Base-by-base conservation (phyloP, 805 yeast genomes). In the Starmera amethionina region DNA sequence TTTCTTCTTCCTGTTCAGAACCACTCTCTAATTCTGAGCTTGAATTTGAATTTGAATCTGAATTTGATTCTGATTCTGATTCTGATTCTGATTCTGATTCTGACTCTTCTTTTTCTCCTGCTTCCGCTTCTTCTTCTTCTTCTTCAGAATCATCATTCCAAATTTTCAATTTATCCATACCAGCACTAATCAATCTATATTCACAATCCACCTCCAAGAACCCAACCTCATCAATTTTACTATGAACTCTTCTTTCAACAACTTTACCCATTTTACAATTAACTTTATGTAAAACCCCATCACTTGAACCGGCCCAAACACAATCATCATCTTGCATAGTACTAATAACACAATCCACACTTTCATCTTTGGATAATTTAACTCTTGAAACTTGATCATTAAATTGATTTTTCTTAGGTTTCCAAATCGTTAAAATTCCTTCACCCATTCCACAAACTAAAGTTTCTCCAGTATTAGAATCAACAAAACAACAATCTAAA, bases 361-460 rank as follows among this genome's bases (percentile, higher is more conserved):
- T 80, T 30, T 82, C 84, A 35, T 72, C 82, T 42, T 72, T 76
- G 32, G 76, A 67, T 8, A 89, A 68, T 46, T 77, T 77, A 15
- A 90, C 73, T 42, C 97, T 66, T 11, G 83, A 73, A 37, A 87
- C 67, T 62, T 90, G 97, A 59, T 90, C 97, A 43, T 65, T 68
- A 45, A 78, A 71, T 34, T 73, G 73, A 54, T 85, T 86, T 54
- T 74, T 73, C 28, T 74, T 68, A 25, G 82, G 78, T 49, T 75
- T 77, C 98, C 98, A 90, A 12, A 83, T 66, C 0, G 97, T 87
- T 7, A 87, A 69, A 12, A 86, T 74, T 4, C 97, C 97, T 54
- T 82, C 93, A 13, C 95, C 87, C 82, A 87, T 88, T 35, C 96
- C 90, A 49, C 89, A 88, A 4, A 82, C 73, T 4, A 79, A 72